phyloP scores from a whole-genome alignment of 1,284 basidiomycete genomes.

The Peniophora sp. region DNA sequence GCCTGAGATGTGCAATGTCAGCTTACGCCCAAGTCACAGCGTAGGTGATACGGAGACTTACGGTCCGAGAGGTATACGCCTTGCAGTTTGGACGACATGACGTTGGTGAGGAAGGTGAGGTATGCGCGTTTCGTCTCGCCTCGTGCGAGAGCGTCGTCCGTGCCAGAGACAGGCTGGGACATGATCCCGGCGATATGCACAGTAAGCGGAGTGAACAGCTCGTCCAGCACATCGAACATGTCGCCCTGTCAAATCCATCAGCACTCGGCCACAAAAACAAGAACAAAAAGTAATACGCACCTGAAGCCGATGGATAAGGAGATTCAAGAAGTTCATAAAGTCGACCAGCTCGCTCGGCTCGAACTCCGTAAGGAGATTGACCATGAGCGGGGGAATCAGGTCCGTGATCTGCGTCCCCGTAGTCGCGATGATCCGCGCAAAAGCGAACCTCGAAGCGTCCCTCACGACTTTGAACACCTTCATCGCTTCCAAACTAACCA shows the following conservation, averaged over 20 bases:
- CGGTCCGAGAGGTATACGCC: constrained; percentile 83
- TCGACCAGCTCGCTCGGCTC: constrained; percentile 91
- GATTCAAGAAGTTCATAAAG: constrained; percentile 90
- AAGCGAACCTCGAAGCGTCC: constrained; percentile 92
- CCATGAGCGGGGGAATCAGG: constrained; percentile 82
- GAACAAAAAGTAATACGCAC: constrained; percentile 35
- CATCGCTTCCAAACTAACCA: constrained; percentile 85
- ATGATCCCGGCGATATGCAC: constrained; percentile 80
- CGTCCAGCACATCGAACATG: constrained; percentile 82
- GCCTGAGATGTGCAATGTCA: constrained; percentile 37
- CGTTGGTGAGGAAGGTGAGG: constrained; percentile 74
- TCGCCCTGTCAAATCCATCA: constrained; percentile 29
- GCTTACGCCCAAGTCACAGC: background rate
- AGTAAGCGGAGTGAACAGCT: constrained; percentile 83
- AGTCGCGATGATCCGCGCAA: constrained; percentile 87
- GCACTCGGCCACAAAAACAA: background rate
- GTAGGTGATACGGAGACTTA: constrained; percentile 40
- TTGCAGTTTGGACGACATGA: constrained; percentile 79
- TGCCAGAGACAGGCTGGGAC: constrained; percentile 79
- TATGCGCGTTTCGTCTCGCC: constrained; percentile 89
- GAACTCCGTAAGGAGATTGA: constrained; percentile 83
- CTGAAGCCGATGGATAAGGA: constrained; percentile 90
- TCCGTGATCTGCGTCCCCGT: constrained; percentile 79
- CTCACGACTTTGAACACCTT: constrained; percentile 84
- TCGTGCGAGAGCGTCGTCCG: constrained; percentile 83